Base-by-base conservation (phyloP, 768 basidiomycete genomes). In the Psilocybe tampanensis region DNA sequence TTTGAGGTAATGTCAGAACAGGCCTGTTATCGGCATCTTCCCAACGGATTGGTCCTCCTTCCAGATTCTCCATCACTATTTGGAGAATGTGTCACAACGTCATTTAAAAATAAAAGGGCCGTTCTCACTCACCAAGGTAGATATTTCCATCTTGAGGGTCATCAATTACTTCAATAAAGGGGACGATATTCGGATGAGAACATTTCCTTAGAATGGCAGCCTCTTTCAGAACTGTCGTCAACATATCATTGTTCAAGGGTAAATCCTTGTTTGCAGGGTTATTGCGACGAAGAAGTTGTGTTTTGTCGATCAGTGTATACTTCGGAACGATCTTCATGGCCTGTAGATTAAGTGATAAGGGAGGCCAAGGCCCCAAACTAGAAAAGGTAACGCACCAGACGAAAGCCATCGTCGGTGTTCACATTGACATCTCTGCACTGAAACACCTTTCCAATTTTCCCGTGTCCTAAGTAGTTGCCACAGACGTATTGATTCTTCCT, bases 161-260 rank as follows among this genome's bases (percentile, higher is more conserved):
- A 70, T 96, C 94, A 60, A 97, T 92, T 65, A 95, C 92, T 70
- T 97, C 95, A 55, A 89, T 79, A 56, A 96, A 78, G 52, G 84
- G 80, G 18, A 92, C 92, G 45, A 94, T 80, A 70, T 94, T 84
- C 2, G 86, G 82, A 67, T 94, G 92, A 45, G 83, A 77, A 67
- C 89, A 90, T 63, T 88, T 89, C 76, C 91, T 94, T 89, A 97
- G 90, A 67, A 96, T 90, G 3, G 93, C 93, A 44, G 95, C 90
- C 74, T 95, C 94, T 66, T 86, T 88, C 61, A 84, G 84, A 56
- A 95, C 88, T 69, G 87, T 90, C 66, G 86, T 82, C 63, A 90
- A 88, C 52, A 82, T 86, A 51, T 81, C 78, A 29, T 4, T 60
- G 56, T 41, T 54, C 50, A 49, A 57, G 56, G 5, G 51, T 55